Percentiles rank a stretch among this genome's conserved stretches.
These are phyloP conservation scores for Heliophila coronopifolia DNA, from an alignment of 441 rosid species.

Conservation along the genomic window DNA sequence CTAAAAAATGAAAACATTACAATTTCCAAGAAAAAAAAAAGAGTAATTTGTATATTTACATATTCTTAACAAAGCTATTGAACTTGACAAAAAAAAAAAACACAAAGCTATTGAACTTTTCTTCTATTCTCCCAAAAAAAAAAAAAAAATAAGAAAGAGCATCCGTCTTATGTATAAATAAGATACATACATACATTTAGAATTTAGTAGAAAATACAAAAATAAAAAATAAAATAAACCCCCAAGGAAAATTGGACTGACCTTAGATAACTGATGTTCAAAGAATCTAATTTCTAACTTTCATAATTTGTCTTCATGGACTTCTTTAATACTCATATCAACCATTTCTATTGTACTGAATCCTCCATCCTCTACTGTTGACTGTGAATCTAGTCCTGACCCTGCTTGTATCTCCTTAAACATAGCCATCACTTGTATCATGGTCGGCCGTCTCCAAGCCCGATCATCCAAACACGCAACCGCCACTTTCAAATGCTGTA, in stretches of 20 bases:
- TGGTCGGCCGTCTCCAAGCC: constrained; percentile 76
- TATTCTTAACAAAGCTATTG: constrained; percentile 27
- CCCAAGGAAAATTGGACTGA: constrained; percentile 40
- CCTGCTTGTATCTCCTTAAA: constrained; percentile 86
- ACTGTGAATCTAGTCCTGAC: constrained; percentile 64
- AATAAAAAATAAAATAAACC: constrained; percentile 26
- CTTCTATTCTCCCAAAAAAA: too few species aligned
- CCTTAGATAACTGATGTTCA: constrained; percentile 28
- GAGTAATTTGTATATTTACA: constrained; percentile 54
- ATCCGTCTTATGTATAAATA: constrained; percentile 43
- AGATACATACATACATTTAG: constrained; percentile 43
- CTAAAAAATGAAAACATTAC: constrained; percentile 3
- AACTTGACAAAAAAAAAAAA: too few species aligned
- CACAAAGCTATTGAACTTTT: too few species aligned
- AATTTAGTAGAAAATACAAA: constrained; percentile 40
- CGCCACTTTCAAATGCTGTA: constrained; percentile 68
- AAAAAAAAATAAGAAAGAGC: constrained; percentile 28
- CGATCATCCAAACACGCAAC: constrained; percentile 84
- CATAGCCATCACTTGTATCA: constrained; percentile 95
- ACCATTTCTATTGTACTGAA: constrained; percentile 57
- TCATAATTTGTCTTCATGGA: constrained; percentile 45
- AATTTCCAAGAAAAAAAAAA: constrained; percentile 4
- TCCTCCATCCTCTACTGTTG: constrained; percentile 58
- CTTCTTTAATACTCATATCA: constrained; percentile 77
- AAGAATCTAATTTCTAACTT: constrained; percentile 33